A percentile compares a stretch with the other conserved stretches of the same genome.
These are phyloP conservation scores for Fusarium sp. DNA, from an alignment of 2,329 filamentous ascomycete species.

Conservation along the genomic window DNA sequence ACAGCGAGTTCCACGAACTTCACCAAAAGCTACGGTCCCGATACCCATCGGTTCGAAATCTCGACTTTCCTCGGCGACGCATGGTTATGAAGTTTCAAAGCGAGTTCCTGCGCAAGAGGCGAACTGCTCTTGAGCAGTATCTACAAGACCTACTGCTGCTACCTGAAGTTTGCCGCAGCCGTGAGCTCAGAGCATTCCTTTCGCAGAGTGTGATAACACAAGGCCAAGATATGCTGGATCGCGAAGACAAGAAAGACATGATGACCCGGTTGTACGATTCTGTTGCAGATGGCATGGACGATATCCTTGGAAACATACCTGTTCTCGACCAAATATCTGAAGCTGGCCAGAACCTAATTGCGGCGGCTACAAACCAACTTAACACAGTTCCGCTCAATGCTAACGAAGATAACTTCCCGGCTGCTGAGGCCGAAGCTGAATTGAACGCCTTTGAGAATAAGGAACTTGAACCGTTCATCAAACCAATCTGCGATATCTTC, in stretches of 20 bases:
- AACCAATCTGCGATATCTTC: conserved; percentile 97
- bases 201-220: conserved; percentile 85
- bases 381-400: conserved; percentile 64
- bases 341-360: conserved; percentile 90
- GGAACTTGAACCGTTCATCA: conserved; percentile 94
- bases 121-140: conserved; percentile 85
- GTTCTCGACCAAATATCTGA: conserved; percentile 94
- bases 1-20: conserved; percentile 96
- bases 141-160: conserved; percentile 83
- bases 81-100: conserved; percentile 97
- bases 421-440: conserved; percentile 90
- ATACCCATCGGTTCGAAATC: conserved; percentile 86
- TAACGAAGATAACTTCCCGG: conserved; percentile 62
- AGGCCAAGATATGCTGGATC: conserved; percentile 66
- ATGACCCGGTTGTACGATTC: conserved; percentile 96
- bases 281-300: conserved; percentile 97
- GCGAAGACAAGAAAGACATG: conserved; percentile 82
- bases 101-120: conserved; percentile 92
- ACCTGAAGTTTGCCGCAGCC: conserved; percentile 92
- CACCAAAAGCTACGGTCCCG: conserved; percentile 87
- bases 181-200: conserved; percentile 90
- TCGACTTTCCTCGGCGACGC: conserved; percentile 91
- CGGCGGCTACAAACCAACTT: conserved; percentile 75
- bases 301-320: conserved; percentile 94
- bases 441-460: conserved; percentile 91